phyloP scores from a whole-genome alignment of 202 grass and related monocot species.

The Zoysia matrella region DNA sequence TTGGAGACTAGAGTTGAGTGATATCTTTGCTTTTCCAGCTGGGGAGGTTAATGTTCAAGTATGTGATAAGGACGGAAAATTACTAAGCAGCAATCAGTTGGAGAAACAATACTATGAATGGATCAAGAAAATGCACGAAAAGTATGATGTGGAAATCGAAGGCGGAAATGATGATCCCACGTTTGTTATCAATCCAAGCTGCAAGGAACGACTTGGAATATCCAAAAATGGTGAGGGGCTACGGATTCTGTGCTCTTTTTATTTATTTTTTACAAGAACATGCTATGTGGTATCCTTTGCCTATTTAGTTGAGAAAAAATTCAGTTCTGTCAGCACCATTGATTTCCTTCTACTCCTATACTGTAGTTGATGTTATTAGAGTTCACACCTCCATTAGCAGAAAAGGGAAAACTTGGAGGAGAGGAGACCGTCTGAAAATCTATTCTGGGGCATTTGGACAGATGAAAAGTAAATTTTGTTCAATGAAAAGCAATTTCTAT shows the following conservation, averaged over 20 bases:
- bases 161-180: conserved; percentile 45
- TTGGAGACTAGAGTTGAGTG: no score
- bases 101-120: conserved; percentile 54
- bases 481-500: conserved; percentile 50
- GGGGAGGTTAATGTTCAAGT: conserved; percentile 45
- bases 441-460: conserved; percentile 34
- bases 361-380: conserved; percentile 47
- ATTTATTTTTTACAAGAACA: no score
- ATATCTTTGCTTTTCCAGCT: conserved; percentile 12
- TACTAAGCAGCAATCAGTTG: conserved; percentile 35
- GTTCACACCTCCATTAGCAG: conserved; percentile 51
- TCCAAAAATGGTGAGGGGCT: conserved; percentile 52
- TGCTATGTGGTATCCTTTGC: background rate
- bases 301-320: conserved; percentile 14
- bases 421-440: conserved; percentile 56
- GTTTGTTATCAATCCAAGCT: conserved; percentile 47
- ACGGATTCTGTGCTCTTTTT: background rate
- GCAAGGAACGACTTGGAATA: conserved; percentile 58
- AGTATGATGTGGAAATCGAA: conserved; percentile 61
- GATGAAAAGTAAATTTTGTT: conserved; percentile 14
- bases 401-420: conserved; percentile 52
- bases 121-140: conserved; percentile 60
- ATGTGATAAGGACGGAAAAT: conserved; percentile 31
- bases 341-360: background rate
- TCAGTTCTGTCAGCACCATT: background rate